Evolutionary conservation across 352 stramenopile genomes (phyloP).

Genomic region (Phytophthora citricola): DNA sequence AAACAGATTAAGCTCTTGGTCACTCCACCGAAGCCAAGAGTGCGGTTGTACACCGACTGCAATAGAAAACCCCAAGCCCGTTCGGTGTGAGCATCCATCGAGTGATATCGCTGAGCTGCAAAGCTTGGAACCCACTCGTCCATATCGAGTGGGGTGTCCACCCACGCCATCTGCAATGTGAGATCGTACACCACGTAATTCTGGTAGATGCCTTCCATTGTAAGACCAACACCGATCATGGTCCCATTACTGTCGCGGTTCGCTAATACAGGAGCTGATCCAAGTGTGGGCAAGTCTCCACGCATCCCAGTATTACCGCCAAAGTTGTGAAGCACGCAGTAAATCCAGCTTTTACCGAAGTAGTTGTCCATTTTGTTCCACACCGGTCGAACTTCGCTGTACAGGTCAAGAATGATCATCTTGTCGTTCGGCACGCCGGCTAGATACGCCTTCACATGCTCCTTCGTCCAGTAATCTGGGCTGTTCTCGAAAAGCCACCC

Average conservation of each 20-base stretch:
- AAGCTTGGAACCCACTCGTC: constrained; percentile 54
- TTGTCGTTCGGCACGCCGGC: constrained; percentile 61
- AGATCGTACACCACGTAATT: constrained; percentile 89
- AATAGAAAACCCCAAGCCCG: constrained; percentile 59
- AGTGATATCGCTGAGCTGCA: constrained; percentile 62
- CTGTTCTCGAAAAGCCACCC: constrained; percentile 77
- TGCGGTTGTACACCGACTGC: constrained; percentile 78
- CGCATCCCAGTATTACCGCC: constrained; percentile 77
- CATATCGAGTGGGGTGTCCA: constrained; percentile 48
- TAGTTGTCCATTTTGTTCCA: constrained; percentile 82
- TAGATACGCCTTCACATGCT: constrained; percentile 62
- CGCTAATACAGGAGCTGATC: constrained; percentile 52
- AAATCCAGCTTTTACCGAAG: constrained; percentile 86
- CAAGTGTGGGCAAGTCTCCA: constrained; percentile 72
- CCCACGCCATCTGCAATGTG: constrained; percentile 76
- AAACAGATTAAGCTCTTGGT: constrained; percentile 76
- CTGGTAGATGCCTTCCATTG: constrained; percentile 88
- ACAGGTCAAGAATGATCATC: constrained; percentile 81
- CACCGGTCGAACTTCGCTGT: constrained; percentile 75
- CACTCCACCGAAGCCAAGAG: constrained; percentile 63
- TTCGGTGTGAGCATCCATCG: constrained; percentile 49
- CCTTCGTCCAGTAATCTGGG: constrained; percentile 65
- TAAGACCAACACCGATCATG: constrained; percentile 78
- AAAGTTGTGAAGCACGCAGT: constrained; percentile 87
- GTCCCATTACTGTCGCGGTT: constrained; percentile 53